Percentiles rank a stretch among this genome's conserved stretches.
Evolutionary conservation across 129 eudicot genomes (phyloP).

Genomic region (Ambrosia trifida): DNA sequence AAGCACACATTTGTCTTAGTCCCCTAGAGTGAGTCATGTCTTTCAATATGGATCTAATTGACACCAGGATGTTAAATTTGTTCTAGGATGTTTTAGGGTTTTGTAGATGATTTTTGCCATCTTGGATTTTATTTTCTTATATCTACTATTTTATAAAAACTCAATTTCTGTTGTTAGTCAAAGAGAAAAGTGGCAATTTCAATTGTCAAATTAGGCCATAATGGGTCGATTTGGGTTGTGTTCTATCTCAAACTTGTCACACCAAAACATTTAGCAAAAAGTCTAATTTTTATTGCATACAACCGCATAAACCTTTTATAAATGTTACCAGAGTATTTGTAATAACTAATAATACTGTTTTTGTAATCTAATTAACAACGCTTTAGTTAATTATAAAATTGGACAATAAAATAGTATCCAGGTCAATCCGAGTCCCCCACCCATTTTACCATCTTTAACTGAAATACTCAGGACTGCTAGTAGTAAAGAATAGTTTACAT

Average conservation of each 20-base stretch:
- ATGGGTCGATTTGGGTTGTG: background rate
- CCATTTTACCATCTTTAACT: background rate
- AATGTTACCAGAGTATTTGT: background rate
- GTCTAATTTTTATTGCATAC: background rate
- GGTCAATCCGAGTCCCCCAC: background rate
- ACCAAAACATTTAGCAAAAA: background rate
- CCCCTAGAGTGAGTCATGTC: background rate
- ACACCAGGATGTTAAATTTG: background rate
- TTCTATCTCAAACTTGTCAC: background rate
- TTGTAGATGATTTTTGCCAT: background rate
- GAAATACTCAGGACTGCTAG: background rate
- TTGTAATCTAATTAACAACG: background rate
- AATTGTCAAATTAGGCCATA: background rate
- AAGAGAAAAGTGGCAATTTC: background rate
- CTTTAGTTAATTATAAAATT: background rate
- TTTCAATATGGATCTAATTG: conserved; percentile 1
- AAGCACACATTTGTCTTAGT: conserved; percentile 6
- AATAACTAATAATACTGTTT: background rate
- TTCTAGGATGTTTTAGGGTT: background rate
- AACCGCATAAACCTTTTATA: background rate
- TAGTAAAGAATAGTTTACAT: background rate
- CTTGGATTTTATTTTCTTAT: conserved; percentile 7
- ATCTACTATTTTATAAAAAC: background rate
- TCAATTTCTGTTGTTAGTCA: background rate
- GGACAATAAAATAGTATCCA: background rate